Percentiles rank a stretch among this genome's conserved stretches.
Conservation (phyloP, 2,329 filamentous ascomycete genomes). For the Scytalidium lignicola region DNA sequence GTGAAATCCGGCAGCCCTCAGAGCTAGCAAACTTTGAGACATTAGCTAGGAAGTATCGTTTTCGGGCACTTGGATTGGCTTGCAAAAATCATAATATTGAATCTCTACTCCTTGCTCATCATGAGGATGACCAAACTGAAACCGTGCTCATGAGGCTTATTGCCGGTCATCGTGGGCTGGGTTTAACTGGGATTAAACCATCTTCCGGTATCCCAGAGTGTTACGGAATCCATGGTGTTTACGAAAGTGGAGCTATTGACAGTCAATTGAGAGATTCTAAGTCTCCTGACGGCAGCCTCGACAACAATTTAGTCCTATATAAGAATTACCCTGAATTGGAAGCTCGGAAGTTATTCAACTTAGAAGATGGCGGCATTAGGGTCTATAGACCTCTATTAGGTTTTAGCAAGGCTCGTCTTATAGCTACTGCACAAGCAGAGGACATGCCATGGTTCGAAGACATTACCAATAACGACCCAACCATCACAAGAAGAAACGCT, state of each 20-base stretch:
- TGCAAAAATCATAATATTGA: slow-evolving; percentile 48
- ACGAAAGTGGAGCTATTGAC: slow-evolving; percentile 51
- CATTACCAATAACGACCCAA: slow-evolving; percentile 71
- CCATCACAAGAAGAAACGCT: slow-evolving; percentile 75
- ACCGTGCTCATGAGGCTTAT: slow-evolving; percentile 77
- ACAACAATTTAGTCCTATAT: not conserved
- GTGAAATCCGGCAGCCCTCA: slow-evolving; percentile 31
- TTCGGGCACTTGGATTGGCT: slow-evolving; percentile 59
- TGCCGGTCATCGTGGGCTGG: slow-evolving; percentile 61
- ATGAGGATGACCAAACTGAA: slow-evolving; percentile 87
- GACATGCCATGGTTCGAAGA: slow-evolving; percentile 77
- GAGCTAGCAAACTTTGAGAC: slow-evolving; percentile 67
- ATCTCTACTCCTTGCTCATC: slow-evolving; percentile 75
- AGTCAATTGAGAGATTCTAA: slow-evolving; percentile 11
- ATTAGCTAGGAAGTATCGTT: slow-evolving; percentile 67
- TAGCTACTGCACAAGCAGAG: slow-evolving; percentile 67
- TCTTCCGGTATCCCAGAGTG: slow-evolving; percentile 77
- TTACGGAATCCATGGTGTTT: slow-evolving; percentile 64
- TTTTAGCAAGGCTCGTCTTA: slow-evolving; percentile 69
- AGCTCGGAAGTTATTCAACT: slow-evolving; percentile 6
- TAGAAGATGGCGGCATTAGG: slow-evolving; percentile 59
- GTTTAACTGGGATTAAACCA: slow-evolving; percentile 63
- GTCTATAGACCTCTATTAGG: slow-evolving; percentile 65
- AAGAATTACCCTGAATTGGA: slow-evolving; percentile 4
- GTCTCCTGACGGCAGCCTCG: not conserved